Evolutionary conservation across 768 basidiomycete genomes (phyloP), one percentile per base, ranked within the genome.

Genomic region (Udeniomyces megalosporus): DNA sequence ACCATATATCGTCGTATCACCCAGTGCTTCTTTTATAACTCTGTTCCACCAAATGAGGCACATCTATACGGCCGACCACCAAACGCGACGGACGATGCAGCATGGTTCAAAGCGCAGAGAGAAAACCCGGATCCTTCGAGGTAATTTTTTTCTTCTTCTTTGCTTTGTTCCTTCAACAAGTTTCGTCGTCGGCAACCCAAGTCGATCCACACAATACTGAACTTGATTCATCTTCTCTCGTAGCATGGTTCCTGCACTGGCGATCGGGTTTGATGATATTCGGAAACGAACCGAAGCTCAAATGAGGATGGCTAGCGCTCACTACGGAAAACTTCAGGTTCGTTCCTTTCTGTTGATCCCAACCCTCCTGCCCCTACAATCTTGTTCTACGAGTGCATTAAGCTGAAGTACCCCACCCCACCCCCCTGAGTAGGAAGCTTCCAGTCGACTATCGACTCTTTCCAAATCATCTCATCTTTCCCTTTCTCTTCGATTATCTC

Each of bases 11-110:
- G 24, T 50, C 47, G 22, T 35, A 7, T 49, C 12, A 31, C 42
- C 22, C 28, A 73, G 72, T 70, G 69, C 53, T 73, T 69, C 65
- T 72, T 73, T 65, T 72, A 70, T 58, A 73, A 72, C 55, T 68
- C 71, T 6, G 72, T 73, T 4, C 71, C 70, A 22, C 64, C 70
- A 22, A 70, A 70, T 12, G 69, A 70, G 28, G 63, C 70, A 4
- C 61, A 65, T 20, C 66, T 68, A 28, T 73, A 73, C 65, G 71
- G 68, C 12, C 60, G 72, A 56, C 72, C 72, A 14, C 56, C 62
- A 14, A 68, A 61, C 6, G 72, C 70, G 34, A 69, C 35, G 24
- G 72, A 73, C 66, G 71, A 73, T 26, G 68, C 67, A 5, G 69
- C 69, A 32, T 73, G 72, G 72, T 66, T 58, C 34, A 70, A 68